Conservation (phyloP, 371 early-diverging fungal genomes). For the Lichtheimia corymbifera region DNA sequence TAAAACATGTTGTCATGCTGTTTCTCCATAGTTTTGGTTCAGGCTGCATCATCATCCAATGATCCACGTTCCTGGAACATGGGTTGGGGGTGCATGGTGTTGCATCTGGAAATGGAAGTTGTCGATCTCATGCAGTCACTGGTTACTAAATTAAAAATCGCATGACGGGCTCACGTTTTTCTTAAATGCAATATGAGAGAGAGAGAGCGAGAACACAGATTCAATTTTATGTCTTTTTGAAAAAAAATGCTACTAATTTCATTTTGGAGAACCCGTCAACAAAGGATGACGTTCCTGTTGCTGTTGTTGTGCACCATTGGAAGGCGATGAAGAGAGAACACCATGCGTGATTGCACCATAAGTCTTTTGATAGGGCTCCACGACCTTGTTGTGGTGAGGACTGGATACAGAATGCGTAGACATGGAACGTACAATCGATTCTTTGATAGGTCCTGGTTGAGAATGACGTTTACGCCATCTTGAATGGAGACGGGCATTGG, state of each 20-base stretch:
- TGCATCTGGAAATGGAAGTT: too few species aligned
- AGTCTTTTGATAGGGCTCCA: constrained; percentile 19
- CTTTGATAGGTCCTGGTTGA: background rate
- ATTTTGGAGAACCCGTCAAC: too few species aligned
- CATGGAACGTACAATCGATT: constrained; percentile 1
- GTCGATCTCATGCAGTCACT: too few species aligned
- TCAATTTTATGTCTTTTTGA: too few species aligned
- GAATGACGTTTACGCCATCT: constrained; percentile 16
- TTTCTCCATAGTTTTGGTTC: too few species aligned
- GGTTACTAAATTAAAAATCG: too few species aligned
- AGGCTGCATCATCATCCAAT: too few species aligned
- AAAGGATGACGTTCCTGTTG: background rate
- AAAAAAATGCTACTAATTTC: too few species aligned
- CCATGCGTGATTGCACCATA: constrained; percentile 18
- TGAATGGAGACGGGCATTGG: constrained; percentile 5
- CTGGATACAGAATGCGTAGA: constrained; percentile 8
- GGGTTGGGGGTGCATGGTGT: too few species aligned
- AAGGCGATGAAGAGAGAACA: constrained; percentile 15
- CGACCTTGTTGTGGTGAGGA: constrained; percentile 10
- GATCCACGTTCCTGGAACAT: too few species aligned
- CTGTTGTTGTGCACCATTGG: constrained; percentile 11
- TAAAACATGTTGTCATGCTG: too few species aligned
- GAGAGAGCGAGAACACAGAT: too few species aligned
- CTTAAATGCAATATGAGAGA: background rate
- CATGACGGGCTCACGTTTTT: background rate